A percentile compares a stretch with the other conserved stretches of the same genome.
Conservation (phyloP, 208 protist species). For the Trypanosoma rangeli region DNA sequence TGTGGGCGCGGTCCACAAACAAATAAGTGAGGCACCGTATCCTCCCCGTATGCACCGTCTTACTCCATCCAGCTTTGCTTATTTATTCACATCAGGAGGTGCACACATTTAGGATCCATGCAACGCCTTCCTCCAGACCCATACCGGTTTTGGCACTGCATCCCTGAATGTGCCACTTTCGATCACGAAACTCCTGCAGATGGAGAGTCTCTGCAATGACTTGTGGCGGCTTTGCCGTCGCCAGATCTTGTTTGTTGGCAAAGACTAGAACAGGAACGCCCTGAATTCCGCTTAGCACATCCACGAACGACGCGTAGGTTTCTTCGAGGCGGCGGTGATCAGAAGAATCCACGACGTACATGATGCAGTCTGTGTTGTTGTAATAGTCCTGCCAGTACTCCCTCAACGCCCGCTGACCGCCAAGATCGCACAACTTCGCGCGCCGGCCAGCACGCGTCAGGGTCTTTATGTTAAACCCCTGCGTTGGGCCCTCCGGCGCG, state of each 20-base stretch:
- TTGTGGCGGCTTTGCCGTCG: conserved; percentile 80
- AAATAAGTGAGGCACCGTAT: not conserved
- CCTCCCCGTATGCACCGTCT: not conserved
- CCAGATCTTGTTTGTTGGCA: conserved; percentile 99
- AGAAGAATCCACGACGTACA: conserved; percentile 96
- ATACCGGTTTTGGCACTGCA: conserved; percentile 95
- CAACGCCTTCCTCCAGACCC: conserved; percentile 92
- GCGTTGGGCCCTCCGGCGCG: conserved; percentile 97
- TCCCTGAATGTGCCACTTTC: conserved; percentile 96
- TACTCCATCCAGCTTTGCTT: not conserved
- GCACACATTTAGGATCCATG: conserved; percentile 90
- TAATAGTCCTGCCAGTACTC: conserved; percentile 99
- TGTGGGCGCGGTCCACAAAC: not conserved
- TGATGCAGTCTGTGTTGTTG: conserved; percentile 95
- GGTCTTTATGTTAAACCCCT: conserved; percentile 99
- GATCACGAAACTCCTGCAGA: conserved; percentile 89
- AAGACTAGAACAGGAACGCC: conserved; percentile 98
- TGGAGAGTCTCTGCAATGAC: conserved; percentile 78
- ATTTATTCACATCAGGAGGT: conserved; percentile 17
- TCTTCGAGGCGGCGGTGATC: conserved; percentile 92
- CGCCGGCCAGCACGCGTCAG: conserved; percentile 93
- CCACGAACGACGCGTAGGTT: conserved; percentile 91
- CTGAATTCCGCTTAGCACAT: conserved; percentile 94
- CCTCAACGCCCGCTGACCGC: conserved; percentile 98
- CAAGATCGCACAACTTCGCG: conserved; percentile 99